These are phyloP conservation scores for Ilex paraguariensis DNA, from an alignment of 305 asterid genomes.

Conservation along the genomic window DNA sequence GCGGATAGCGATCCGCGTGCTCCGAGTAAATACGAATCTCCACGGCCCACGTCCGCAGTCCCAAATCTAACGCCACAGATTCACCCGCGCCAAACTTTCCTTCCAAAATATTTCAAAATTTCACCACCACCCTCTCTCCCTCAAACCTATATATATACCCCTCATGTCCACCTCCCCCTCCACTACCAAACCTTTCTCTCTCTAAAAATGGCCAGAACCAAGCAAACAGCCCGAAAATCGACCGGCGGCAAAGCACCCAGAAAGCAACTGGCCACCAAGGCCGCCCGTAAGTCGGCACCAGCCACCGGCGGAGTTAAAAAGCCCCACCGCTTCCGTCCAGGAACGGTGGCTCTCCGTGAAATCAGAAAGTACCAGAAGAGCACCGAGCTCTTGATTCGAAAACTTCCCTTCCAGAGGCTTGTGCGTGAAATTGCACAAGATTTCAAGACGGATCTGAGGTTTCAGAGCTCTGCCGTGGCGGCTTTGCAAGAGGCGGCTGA, in stretches of 20 bases:
- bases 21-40: no score
- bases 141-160: no score
- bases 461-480: constrained; percentile 20
- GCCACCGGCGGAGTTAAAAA: constrained; percentile 23
- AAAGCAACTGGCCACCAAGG: constrained; percentile 12
- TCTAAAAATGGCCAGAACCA: constrained; percentile 15
- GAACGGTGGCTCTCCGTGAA: constrained; percentile 20
- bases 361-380: constrained; percentile 22
- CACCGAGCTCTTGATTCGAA: constrained; percentile 16
- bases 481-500: constrained; percentile 12
- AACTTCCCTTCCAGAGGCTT: constrained; percentile 19
- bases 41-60: no score
- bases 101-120: no score
- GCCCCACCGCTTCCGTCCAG: constrained; percentile 23
- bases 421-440: constrained; percentile 22
- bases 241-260: no score
- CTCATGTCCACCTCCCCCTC: no score
- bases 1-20: no score
- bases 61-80: no score
- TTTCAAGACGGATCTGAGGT: constrained; percentile 21
- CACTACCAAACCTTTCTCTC: no score
- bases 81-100: no score
- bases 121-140: no score
- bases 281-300: constrained; percentile 17
- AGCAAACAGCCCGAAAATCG: constrained; percentile 22